Conservation (phyloP, 148 eudicot genomes). For the Polygonum maritimum region DNA sequence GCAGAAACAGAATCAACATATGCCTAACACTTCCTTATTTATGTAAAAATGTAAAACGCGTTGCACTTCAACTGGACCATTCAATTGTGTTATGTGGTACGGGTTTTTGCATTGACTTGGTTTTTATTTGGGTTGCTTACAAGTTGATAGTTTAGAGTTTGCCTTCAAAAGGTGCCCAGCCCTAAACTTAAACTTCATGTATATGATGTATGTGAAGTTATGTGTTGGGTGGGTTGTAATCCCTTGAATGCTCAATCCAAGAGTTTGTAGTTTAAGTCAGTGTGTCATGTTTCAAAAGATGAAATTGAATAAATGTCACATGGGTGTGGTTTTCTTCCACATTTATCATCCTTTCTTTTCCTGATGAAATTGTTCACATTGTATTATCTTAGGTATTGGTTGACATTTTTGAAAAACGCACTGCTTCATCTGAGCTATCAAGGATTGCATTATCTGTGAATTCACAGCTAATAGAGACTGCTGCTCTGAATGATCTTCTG, state of each 20-base stretch:
- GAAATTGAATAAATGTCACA: neutral
- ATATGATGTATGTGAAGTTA: neutral
- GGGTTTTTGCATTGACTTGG: neutral
- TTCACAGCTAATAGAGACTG: constrained; percentile 40
- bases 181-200: neutral
- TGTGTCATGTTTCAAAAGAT: neutral
- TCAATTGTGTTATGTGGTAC: neutral
- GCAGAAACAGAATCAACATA: neutral
- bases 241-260: neutral
- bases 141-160: neutral
- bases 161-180: neutral
- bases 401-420: constrained; percentile 50
- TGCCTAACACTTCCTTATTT: neutral
- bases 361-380: neutral
- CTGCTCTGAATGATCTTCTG: constrained; percentile 71
- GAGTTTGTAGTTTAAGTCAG: too few relatives aligned
- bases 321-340: neutral
- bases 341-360: neutral
- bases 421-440: constrained; percentile 50
- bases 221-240: neutral
- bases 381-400: constrained; percentile 40
- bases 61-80: neutral
- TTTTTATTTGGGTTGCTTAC: neutral
- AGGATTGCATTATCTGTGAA: constrained; percentile 64
- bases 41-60: neutral